Evolutionary conservation across 768 basidiomycete genomes (phyloP), one percentile per base, ranked within the genome.

Genomic region (Stropharia rugosoannulata): DNA sequence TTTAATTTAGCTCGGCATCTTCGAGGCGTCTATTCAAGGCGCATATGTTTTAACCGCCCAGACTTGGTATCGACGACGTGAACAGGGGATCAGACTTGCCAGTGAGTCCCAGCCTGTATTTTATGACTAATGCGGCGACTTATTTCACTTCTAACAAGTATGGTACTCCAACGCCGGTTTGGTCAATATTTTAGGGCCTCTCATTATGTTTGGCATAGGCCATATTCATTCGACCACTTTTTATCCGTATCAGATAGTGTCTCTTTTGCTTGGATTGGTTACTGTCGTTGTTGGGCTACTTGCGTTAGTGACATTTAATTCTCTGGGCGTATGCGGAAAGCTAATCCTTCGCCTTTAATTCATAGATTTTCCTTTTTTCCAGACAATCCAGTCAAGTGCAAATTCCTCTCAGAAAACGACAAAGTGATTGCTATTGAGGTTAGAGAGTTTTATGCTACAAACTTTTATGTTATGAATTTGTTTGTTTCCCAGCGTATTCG

Each of bases 1-100:
- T 32, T 22, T 9, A 29, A 10, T 42, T 7, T 50, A 73, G 72
- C 67, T 73, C n/a, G 72, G 72, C 15, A 65, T 46, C 5, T 70
- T 72, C 44, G 70, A 73, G 60, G 66, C 70, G 5, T 72, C 72
- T 0, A 60, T 72, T 8, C 62, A 61, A 42, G 61, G 65, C 10
- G 64, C 72, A 2, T 70, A 71, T 44, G 63, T 73, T 25, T 60
- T 73, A 5, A 62, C 67, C 0, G 66, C 65, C 1, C 72, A 73
- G 49, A 70, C 70, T 9, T 73, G 70, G 70, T 73, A 73, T 60
- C 66, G 69, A 29, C 57, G 72, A 39, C 70, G 66, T 19, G 72
- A 73, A 53, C 72, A 73, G 55, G 70, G 72, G 2, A 61, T 68
- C 37, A 63, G 72, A 7, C 58, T 72, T 13, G 70, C 70, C 18